Evolutionary conservation across 768 basidiomycete genomes (phyloP).

Genomic region (Lactarius indigo): DNA sequence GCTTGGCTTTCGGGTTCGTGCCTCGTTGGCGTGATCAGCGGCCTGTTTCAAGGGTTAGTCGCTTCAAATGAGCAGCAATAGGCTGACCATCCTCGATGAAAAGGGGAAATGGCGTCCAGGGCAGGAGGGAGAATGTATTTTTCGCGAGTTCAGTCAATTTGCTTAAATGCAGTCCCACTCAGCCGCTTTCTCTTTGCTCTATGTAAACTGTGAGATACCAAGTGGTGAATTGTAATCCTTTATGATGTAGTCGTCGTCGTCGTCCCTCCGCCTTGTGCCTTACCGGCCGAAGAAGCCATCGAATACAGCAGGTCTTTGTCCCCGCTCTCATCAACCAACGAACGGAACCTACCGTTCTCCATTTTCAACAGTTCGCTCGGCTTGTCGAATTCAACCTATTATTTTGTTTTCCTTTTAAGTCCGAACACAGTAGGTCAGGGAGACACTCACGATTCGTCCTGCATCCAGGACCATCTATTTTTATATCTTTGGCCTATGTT

Average conservation of each 20-base stretch:
- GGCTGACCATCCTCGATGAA: not conserved
- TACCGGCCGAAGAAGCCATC: slow-evolving; percentile 17
- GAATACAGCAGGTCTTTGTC: slow-evolving; percentile 36
- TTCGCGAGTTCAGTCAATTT: not conserved
- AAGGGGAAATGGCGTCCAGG: not conserved
- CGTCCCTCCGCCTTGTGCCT: too few species aligned
- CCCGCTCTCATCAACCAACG: slow-evolving; percentile 40
- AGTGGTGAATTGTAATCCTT: too few species aligned
- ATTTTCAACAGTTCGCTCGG: slow-evolving; percentile 41
- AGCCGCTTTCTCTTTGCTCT: too few species aligned
- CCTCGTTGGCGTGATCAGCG: too few species aligned
- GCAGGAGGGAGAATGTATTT: not conserved
- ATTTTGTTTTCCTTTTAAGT: not conserved
- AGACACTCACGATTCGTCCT: slow-evolving; percentile 36
- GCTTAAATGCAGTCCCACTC: not conserved
- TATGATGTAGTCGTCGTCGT: too few species aligned
- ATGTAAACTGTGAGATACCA: too few species aligned
- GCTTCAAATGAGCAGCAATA: not conserved
- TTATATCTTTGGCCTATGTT: too few species aligned
- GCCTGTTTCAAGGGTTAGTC: too few species aligned
- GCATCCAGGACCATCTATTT: slow-evolving; percentile 42
- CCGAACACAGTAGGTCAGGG: too few species aligned
- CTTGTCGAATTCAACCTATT: slow-evolving; percentile 43
- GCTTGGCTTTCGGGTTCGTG: not conserved
- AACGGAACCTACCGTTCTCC: slow-evolving; percentile 34